These are phyloP conservation scores for Pleoardoris graminearum DNA, from an alignment of 2,329 filamentous ascomycete genomes.

Conservation along the genomic window DNA sequence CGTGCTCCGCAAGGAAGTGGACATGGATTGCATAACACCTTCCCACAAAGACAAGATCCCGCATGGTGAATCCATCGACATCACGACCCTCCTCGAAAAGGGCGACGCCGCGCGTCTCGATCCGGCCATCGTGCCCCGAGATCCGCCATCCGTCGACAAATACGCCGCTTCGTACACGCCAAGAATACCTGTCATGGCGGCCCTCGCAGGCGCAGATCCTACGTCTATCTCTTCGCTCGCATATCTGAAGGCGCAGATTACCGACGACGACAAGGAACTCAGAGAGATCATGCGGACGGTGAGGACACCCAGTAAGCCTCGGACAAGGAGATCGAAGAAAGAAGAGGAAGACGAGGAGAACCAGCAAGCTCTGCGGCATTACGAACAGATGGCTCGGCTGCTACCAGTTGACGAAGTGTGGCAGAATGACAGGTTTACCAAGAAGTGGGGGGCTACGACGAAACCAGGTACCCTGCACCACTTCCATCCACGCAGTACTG, in stretches of 20 bases:
- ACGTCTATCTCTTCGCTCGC: conserved; percentile 51
- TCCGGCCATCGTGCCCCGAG: conserved; percentile 59
- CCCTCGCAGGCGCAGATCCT: conserved; percentile 53
- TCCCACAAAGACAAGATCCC: conserved; percentile 78
- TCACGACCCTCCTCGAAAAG: conserved; percentile 74
- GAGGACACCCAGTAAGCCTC: conserved; percentile 13
- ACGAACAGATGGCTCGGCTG: conserved; percentile 33
- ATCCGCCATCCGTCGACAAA: conserved; percentile 62
- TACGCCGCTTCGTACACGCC: conserved; percentile 73
- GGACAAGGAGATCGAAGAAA: conserved; percentile 1
- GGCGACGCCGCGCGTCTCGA: conserved; percentile 71
- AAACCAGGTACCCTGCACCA: conserved; percentile 9
- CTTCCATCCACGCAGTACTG: conserved; percentile 11
- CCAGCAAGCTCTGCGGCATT: conserved; percentile 20
- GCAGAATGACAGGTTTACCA: conserved; percentile 18
- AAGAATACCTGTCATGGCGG: conserved; percentile 78
- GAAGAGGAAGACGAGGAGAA: conserved; percentile 16
- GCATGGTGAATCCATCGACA: conserved; percentile 85
- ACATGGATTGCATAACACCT: conserved; percentile 96
- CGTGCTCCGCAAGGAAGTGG: conserved; percentile 95
- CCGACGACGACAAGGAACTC: conserved; percentile 72
- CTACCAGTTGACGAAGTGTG: conserved; percentile 33
- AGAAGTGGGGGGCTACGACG: conserved; percentile 19
- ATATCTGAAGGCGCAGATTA: conserved; percentile 86
- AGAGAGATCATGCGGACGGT: conserved; percentile 68